A percentile compares a stretch with the other conserved stretches of the same genome.
These are phyloP conservation scores for Coemansia reversa DNA, from an alignment of 192 early-diverging fungal genomes.

Conservation along the genomic window DNA sequence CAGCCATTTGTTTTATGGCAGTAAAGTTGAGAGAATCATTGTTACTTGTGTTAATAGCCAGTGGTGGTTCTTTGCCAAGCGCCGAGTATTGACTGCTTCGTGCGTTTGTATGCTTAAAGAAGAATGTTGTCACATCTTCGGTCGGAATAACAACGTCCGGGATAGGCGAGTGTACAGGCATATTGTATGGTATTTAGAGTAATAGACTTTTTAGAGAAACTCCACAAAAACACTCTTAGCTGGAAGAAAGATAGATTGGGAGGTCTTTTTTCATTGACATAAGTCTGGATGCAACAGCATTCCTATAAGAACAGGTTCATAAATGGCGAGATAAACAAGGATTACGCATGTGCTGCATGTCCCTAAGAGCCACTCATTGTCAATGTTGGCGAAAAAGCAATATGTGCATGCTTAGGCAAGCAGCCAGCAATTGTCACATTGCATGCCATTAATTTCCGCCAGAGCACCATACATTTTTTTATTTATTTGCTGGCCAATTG, in stretches of 20 bases:
- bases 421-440: too few species aligned
- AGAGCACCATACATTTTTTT: too few species aligned
- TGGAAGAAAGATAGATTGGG: background rate
- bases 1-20: slow-evolving; percentile 20
- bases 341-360: too few species aligned
- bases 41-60: slow-evolving; percentile 20
- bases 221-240: background rate
- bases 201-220: background rate
- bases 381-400: too few species aligned
- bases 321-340: too few species aligned
- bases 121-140: slow-evolving; percentile 28
- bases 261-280: background rate
- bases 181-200: slow-evolving; percentile 1
- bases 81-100: background rate
- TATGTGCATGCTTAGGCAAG: too few species aligned
- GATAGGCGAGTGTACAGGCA: slow-evolving; percentile 38
- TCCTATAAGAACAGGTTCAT: background rate
- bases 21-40: slow-evolving; percentile 13
- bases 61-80: slow-evolving; percentile 5
- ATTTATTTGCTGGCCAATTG: too few species aligned
- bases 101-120: slow-evolving; percentile 27
- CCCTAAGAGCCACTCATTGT: too few species aligned
- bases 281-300: background rate
- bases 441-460: too few species aligned
- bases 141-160: slow-evolving; percentile 21